Evolutionary conservation across 75 land plant genomes (phyloP), one percentile per base, ranked within the genome.

Genomic region (Selaginella tamariscina): DNA sequence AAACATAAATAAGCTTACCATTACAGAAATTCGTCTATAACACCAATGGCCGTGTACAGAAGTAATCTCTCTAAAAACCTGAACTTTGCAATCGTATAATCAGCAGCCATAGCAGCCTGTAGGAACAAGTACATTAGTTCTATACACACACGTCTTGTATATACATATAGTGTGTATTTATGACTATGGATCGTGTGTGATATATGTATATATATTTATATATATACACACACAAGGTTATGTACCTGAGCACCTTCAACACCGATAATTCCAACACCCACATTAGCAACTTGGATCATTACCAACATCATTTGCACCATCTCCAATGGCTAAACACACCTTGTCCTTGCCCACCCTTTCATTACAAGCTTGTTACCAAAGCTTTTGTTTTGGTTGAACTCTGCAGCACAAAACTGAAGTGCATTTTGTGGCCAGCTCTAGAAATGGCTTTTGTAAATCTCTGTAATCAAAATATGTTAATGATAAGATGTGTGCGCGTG

Each of bases 81-180:
- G 63, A 75, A 75, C 30, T 75, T 70, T n/a, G 56, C 75, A 21
- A 75, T 75, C 18, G 76, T 32, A 74, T 32, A 74, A 70, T 74
- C 76, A 70, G 55, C 64, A 31, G 76, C 76, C 76, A 74, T 71
- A 33, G 74, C 74, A 24, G 77, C 77, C 74, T 75, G 67, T 0
- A 59, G 22, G 23, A 69, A 49, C 72, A 44, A 31, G 13, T 5
- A 59, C 26, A 59, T 8, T 9, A 21, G 26, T 21, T 59, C 23
- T 59, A 59, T 49, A 49, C 18, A 20, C 20, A 49, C 20, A 49
- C 20, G 54, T 49, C 20, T 49, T 11, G 11, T 20, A 11, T 20
- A 49, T 11, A 11, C 20, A 49, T 49, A 49, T 49, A 49, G 54
- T 11, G 54, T 49, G 11, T 49, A 49, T n/a, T 49, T 11, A 49